phyloP scores from a whole-genome alignment of 2,329 filamentous ascomycete species.

The Atkinsonella hypoxylon region DNA sequence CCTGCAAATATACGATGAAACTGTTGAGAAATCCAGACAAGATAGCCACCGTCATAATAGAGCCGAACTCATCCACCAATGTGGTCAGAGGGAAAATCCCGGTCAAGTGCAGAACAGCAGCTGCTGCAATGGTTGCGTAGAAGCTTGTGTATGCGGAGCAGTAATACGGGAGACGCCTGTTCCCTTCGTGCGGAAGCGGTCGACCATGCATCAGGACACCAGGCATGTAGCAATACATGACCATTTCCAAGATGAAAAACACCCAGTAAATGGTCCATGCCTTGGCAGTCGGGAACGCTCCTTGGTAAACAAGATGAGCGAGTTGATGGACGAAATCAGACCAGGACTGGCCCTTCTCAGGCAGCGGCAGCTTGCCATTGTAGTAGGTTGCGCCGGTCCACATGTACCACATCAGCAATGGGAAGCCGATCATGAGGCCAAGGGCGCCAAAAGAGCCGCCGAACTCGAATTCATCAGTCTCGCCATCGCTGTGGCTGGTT shows the following conservation, averaged over 20 bases:
- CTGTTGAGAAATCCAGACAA: slow-evolving; percentile 80
- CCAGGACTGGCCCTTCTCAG: slow-evolving; percentile 51
- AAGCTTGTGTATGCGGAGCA: slow-evolving; percentile 83
- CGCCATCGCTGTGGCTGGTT: not conserved
- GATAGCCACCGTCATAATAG: slow-evolving; percentile 86
- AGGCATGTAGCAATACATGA: slow-evolving; percentile 74
- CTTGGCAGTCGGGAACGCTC: slow-evolving; percentile 69
- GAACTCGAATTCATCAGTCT: slow-evolving; percentile 54
- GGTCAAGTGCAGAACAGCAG: slow-evolving; percentile 63
- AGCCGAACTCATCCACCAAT: slow-evolving; percentile 88
- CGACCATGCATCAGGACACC: slow-evolving; percentile 84
- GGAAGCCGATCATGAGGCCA: slow-evolving; percentile 84
- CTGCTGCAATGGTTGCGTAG: slow-evolving; percentile 69
- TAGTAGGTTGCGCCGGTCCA: slow-evolving; percentile 95
- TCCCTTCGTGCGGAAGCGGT: slow-evolving; percentile 67
- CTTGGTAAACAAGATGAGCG: slow-evolving; percentile 61
- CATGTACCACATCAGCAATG: slow-evolving; percentile 98
- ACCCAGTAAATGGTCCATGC: slow-evolving; percentile 93
- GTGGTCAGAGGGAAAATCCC: slow-evolving; percentile 84
- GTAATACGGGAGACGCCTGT: slow-evolving; percentile 84
- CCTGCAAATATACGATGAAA: slow-evolving; percentile 76
- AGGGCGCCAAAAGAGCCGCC: slow-evolving; percentile 72
- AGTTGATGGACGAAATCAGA: slow-evolving; percentile 64
- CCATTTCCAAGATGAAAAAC: slow-evolving; percentile 76
- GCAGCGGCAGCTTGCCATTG: slow-evolving; percentile 66